Evolutionary conservation across 1,284 basidiomycete species (phyloP).

Genomic region (Apiotrichum sp.): DNA sequence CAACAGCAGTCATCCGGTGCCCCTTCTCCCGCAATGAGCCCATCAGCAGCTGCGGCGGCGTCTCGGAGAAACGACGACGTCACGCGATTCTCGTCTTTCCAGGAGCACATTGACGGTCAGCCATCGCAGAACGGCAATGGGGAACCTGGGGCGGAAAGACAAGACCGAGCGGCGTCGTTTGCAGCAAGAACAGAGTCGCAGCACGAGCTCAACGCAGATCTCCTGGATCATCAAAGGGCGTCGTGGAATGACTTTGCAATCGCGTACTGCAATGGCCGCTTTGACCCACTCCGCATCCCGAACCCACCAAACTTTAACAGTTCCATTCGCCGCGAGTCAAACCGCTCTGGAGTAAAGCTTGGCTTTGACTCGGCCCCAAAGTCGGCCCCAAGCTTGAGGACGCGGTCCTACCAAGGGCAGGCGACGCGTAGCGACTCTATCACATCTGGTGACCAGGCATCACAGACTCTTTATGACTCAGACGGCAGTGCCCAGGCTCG

Average conservation of each 20-base stretch:
- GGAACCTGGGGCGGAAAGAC: no score
- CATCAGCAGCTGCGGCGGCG: no score
- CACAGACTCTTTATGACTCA: no score
- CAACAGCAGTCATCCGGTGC: no score
- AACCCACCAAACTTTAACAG: constrained; percentile 40
- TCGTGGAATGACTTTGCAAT: constrained; percentile 66
- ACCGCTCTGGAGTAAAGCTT: no score
- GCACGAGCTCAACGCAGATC: background rate
- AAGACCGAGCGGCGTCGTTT: background rate
- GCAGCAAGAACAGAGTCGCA: background rate
- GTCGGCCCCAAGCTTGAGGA: no score
- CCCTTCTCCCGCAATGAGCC: no score
- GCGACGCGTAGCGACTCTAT: no score
- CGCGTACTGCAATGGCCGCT: constrained; percentile 68
- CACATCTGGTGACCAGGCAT: no score
- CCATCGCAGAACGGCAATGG: background rate
- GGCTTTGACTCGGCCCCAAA: no score
- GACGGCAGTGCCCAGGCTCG: no score
- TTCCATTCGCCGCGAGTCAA: background rate
- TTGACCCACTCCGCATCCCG: constrained; percentile 72
- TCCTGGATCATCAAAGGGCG: background rate
- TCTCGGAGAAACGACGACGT: background rate
- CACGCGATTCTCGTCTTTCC: background rate
- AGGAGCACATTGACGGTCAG: background rate
- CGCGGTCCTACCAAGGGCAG: no score